Conservation (phyloP, 805 yeast species). For the Yarrowia keelungensis region DNA sequence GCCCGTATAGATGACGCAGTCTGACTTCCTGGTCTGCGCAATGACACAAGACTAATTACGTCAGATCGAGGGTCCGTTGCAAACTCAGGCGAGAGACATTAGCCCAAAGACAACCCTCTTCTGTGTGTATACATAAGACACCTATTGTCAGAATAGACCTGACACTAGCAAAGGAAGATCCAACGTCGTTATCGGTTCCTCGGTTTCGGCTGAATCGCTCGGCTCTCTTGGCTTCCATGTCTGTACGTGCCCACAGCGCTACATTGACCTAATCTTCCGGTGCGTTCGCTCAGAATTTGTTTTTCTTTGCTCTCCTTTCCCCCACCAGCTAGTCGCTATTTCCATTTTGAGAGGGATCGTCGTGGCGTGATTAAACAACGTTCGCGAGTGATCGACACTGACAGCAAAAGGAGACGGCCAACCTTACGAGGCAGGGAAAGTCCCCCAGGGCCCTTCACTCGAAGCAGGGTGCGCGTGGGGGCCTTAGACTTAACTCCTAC, state of each 20-base stretch:
- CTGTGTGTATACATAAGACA: no score
- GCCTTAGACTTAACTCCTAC: not conserved
- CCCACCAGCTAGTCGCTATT: not conserved
- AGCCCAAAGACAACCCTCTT: no score
- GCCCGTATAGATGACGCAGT: not conserved
- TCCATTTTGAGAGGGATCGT: conserved; percentile 19
- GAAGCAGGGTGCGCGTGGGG: conserved; percentile 23
- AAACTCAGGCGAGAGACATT: not conserved
- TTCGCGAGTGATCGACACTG: conserved; percentile 30
- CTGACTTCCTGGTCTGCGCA: not conserved
- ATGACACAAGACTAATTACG: not conserved
- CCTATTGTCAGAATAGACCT: no score
- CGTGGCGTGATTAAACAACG: conserved; percentile 34
- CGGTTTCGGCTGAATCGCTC: not conserved
- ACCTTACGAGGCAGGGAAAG: conserved; percentile 11
- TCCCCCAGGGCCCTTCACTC: not conserved
- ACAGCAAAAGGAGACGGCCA: conserved; percentile 9
- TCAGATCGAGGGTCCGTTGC: not conserved
- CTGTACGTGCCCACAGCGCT: not conserved
- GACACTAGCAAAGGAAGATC: no score
- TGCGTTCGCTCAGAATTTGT: not conserved
- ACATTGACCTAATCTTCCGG: not conserved
- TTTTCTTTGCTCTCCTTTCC: conserved; percentile 4
- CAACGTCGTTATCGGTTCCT: no score
- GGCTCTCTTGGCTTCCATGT: not conserved